Evolutionary conservation across 1,284 basidiomycete species (phyloP).

Genomic region (Mycena citricolor): DNA sequence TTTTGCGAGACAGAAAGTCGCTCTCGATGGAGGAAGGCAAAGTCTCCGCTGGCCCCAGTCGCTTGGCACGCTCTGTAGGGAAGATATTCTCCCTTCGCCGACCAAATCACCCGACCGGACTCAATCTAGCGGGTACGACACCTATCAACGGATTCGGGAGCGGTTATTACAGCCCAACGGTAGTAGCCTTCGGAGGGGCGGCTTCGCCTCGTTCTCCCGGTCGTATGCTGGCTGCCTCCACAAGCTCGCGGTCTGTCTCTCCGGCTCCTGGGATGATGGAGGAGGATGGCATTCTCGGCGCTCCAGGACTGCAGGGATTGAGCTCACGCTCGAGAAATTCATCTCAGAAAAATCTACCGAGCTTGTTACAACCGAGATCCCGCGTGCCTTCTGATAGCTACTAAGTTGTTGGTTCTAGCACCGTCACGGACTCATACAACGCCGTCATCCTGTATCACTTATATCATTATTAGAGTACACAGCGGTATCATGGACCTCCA

Average conservation of each 20-base stretch:
- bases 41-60: constrained; percentile 7
- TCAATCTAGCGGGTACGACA: neutral
- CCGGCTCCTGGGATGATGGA: constrained; percentile 20
- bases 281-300: constrained; percentile 4
- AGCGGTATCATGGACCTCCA: no score
- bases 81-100: neutral
- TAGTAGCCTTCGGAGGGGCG: constrained; percentile 5
- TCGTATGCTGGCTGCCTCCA: constrained; percentile 11
- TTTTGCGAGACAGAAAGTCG: constrained; percentile 32
- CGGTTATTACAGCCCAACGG: constrained; percentile 9
- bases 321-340: constrained; percentile 19
- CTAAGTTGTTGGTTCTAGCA: no score
- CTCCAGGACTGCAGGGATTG: constrained; percentile 2
- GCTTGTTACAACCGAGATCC: constrained; percentile 14
- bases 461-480: no score
- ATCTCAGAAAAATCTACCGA: constrained; percentile 21
- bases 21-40: constrained; percentile 18
- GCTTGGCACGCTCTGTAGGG: constrained; percentile 2
- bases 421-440: no score
- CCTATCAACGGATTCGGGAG: neutral
- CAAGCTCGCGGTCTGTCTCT: constrained; percentile 21
- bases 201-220: constrained; percentile 10
- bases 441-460: no score
- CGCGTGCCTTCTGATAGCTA: constrained; percentile 16
- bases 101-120: neutral